Evolutionary conservation across 2,329 filamentous ascomycete genomes (phyloP).

Genomic region (Cercospora sp.): DNA sequence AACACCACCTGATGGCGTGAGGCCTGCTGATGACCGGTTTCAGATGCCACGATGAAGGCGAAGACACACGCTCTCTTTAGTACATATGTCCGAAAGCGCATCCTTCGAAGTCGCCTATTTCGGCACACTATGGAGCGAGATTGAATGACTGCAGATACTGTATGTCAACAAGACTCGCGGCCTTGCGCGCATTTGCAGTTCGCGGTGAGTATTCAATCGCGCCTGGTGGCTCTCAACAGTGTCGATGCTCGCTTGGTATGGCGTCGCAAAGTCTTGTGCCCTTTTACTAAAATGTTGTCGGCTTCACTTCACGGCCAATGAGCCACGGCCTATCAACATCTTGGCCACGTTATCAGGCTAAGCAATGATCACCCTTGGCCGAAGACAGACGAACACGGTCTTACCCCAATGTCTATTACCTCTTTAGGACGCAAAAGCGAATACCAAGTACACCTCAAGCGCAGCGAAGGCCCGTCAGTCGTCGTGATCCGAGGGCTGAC

Average conservation of each 20-base stretch:
- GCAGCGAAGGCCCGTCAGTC: background rate
- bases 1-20: background rate
- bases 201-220: background rate
- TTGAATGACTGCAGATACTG: background rate
- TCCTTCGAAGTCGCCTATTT: background rate
- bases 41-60: background rate
- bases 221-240: background rate
- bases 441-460: background rate
- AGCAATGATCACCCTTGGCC: conserved; percentile 1
- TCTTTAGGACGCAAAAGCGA: background rate
- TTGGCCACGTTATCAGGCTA: conserved; percentile 11
- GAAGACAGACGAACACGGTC: background rate
- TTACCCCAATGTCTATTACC: background rate
- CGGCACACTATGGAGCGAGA: background rate
- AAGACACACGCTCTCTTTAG: background rate
- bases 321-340: background rate
- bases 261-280: background rate
- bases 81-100: background rate
- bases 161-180: background rate
- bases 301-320: background rate
- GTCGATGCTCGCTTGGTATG: conserved; percentile 1
- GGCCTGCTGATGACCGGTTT: background rate
- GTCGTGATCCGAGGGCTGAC: background rate
- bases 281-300: background rate
- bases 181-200: background rate